Conservation (phyloP, 2,329 filamentous ascomycete species). For the Metarhizium brunneum region DNA sequence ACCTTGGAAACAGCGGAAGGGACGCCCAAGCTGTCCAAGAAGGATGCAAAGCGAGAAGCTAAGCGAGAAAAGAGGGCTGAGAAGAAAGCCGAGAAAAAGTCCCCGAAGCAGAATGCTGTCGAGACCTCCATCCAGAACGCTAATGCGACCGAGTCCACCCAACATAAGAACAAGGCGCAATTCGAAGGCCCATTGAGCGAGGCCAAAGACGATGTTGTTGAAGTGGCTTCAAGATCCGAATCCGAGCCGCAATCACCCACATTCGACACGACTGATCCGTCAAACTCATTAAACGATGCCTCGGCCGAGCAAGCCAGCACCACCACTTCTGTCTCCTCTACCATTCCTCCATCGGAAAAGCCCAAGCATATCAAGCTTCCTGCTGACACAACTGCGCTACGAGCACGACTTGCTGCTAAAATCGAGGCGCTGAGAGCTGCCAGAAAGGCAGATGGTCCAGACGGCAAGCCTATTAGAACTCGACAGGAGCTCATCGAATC, state of each 20-base stretch:
- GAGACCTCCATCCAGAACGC: conserved; percentile 9
- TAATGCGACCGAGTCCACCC: not conserved
- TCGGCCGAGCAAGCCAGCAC: conserved; percentile 41
- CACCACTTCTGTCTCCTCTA: conserved; percentile 62
- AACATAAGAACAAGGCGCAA: conserved; percentile 10
- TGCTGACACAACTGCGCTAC: conserved; percentile 64
- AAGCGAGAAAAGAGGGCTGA: conserved; percentile 36
- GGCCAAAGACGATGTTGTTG: conserved; percentile 31
- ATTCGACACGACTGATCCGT: conserved; percentile 44
- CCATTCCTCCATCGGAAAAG: conserved; percentile 49
- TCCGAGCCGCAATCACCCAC: conserved; percentile 42
- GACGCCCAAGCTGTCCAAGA: conserved; percentile 38
- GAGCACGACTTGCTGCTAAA: conserved; percentile 68
- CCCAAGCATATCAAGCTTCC: conserved; percentile 59
- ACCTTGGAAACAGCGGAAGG: conserved; percentile 34
- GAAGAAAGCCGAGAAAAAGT: conserved; percentile 19
- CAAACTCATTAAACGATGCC: conserved; percentile 27
- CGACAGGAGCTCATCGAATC: conserved; percentile 88
- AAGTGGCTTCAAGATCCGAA: conserved; percentile 37
- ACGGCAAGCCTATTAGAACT: conserved; percentile 69
- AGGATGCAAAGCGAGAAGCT: conserved; percentile 43
- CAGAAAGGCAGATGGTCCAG: conserved; percentile 76
- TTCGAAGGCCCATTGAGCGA: conserved; percentile 19
- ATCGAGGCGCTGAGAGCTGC: conserved; percentile 78
- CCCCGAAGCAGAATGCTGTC: conserved; percentile 17